Evolutionary conservation across 2,329 filamentous ascomycete genomes (phyloP), one percentile per base, ranked within the genome.

Genomic region (Xylogone sp.): DNA sequence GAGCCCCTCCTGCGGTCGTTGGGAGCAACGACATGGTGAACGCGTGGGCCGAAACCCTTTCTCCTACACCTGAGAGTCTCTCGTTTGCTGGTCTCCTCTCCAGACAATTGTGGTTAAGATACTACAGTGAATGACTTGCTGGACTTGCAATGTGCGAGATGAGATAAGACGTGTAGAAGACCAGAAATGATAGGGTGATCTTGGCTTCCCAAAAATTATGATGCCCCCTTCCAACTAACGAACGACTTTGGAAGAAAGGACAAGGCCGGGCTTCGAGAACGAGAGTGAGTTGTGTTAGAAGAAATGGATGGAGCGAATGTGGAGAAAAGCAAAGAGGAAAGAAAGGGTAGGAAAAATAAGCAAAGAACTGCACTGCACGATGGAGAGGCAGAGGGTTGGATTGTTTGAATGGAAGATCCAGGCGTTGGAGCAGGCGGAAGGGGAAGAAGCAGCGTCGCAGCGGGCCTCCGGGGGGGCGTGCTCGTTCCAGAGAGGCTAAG

Each of bases 21-120:
- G 42, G 51, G 56, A 44, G 82, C 70, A 79, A 75, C 66, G 83
- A 76, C 83, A 87, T 87, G 68, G 61, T 75, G 68, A 68, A 59
- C 48, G 49, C 43, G n/a, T 50, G 61, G 58, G 60, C 59, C 59
- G 58, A 58, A 61, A 60, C 60, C 57, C 60, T 47, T n/a, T n/a
- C 44, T 46, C 20, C 21, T 46, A 13, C 34, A 39, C 8, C 34
- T 16, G 12, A 4, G 34, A 16, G 8, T 13, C 34, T 5, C 5
- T 39, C 34, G 8, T 39, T 16, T 39, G n/a, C 34, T 39, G 8
- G 8, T 16, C n/a, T 18, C n/a, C 34, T 39, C 34, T 39, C 34
- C n/a, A 39, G n/a, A 4, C 13, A 39, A 39, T 39, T 16, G n/a
- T 9, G 10, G 24, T 10, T 10, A 27, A 27, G 10, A 6, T 27